Evolutionary conservation across 768 basidiomycete species (phyloP).

Genomic region (Thelephora aurantiotincta): DNA sequence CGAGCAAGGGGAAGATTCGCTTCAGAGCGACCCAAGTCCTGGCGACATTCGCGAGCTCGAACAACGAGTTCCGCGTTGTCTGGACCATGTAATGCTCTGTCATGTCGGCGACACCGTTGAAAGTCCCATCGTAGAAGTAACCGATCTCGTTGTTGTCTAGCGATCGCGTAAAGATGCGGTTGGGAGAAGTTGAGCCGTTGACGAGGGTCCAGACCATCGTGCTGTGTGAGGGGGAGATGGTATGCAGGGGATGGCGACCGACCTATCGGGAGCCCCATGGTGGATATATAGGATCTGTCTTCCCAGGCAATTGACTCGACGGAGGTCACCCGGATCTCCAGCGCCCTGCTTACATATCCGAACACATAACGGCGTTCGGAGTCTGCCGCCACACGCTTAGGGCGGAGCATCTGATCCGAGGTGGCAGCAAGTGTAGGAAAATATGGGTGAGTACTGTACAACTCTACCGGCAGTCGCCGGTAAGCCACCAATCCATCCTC

Average conservation of each 20-base stretch:
- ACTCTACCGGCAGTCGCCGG: slow-evolving; percentile 20
- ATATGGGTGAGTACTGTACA: no score
- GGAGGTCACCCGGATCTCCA: no score
- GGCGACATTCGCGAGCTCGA: slow-evolving; percentile 21
- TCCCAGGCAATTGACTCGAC: no score
- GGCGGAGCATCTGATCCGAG: no score
- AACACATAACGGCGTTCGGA: no score
- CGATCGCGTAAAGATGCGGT: slow-evolving; percentile 9
- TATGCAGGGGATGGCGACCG: no score
- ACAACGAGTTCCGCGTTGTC: slow-evolving; percentile 11
- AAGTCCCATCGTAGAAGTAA: slow-evolving; percentile 13
- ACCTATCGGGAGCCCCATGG: no score
- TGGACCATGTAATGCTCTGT: slow-evolving; percentile 21
- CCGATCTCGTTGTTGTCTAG: slow-evolving; percentile 10
- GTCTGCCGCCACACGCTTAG: no score
- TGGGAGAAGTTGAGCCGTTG: background rate
- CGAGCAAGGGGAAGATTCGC: slow-evolving; percentile 34
- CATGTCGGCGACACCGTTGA: slow-evolving; percentile 25
- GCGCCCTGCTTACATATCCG: no score
- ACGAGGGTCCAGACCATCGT: slow-evolving; percentile 3
- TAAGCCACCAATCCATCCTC: slow-evolving; percentile 9
- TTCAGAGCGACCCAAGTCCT: slow-evolving; percentile 35
- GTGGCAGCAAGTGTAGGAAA: no score
- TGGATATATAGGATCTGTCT: no score
- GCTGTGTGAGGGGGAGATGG: no score